Conservation (phyloP, 2,329 filamentous ascomycete genomes). For the Sclerotinia borealis region DNA sequence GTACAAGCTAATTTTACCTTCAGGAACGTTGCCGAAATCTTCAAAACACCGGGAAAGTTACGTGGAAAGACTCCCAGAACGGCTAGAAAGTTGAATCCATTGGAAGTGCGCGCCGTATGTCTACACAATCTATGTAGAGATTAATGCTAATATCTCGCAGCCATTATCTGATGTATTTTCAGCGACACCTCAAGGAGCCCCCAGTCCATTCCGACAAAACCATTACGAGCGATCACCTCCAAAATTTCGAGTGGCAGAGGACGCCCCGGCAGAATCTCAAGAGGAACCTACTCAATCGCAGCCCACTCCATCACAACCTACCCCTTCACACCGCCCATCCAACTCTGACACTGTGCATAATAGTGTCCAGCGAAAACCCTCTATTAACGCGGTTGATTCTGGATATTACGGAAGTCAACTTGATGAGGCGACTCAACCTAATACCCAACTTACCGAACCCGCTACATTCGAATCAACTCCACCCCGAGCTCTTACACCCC, state of each 20-base stretch:
- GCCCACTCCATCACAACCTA: not conserved
- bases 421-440: slow-evolving; percentile 16
- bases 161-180: slow-evolving; percentile 56
- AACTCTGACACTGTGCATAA: slow-evolving; percentile 9
- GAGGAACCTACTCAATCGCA: slow-evolving; percentile 3
- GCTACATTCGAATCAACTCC: not conserved
- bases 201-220: slow-evolving; percentile 35
- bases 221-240: slow-evolving; percentile 34
- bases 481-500: slow-evolving; percentile 2
- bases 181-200: slow-evolving; percentile 47
- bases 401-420: slow-evolving; percentile 65
- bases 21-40: slow-evolving; percentile 89
- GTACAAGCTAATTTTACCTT: slow-evolving; percentile 14
- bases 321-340: not conserved
- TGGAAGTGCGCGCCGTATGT: slow-evolving; percentile 59
- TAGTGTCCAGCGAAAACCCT: slow-evolving; percentile 24
- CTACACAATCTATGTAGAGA: not conserved
- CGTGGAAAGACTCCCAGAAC: slow-evolving; percentile 76
- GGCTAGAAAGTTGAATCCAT: slow-evolving; percentile 51
- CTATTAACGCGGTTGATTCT: slow-evolving; percentile 49
- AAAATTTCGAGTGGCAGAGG: slow-evolving; percentile 54
- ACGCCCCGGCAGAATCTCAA: slow-evolving; percentile 32
- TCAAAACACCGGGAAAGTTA: slow-evolving; percentile 85
- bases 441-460: slow-evolving; percentile 18
- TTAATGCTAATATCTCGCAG: slow-evolving; percentile 35